These are phyloP conservation scores for Clonostachys byssicola DNA, from an alignment of 2,329 filamentous ascomycete species.

Conservation along the genomic window DNA sequence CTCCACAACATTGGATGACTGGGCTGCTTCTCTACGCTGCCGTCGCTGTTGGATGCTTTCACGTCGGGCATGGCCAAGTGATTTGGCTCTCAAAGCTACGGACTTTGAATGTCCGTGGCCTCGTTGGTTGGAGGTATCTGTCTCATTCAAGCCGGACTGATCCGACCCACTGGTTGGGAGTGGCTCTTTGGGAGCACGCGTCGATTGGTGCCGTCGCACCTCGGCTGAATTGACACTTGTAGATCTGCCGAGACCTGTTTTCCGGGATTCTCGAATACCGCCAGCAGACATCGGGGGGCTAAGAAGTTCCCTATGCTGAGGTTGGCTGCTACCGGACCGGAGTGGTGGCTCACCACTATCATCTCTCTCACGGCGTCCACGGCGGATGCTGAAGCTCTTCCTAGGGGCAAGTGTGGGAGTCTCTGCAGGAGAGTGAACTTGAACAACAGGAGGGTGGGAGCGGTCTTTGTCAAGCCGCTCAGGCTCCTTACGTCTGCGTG, in stretches of 20 bases:
- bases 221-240: constrained; percentile 91
- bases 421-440: constrained; percentile 75
- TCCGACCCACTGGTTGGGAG: constrained; percentile 78
- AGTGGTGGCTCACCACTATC: constrained; percentile 40
- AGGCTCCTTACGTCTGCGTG: constrained; percentile 67
- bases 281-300: constrained; percentile 66
- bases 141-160: constrained; percentile 56
- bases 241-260: constrained; percentile 70
- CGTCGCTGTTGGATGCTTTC: constrained; percentile 91
- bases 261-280: constrained; percentile 49
- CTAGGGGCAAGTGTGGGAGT: constrained; percentile 55
- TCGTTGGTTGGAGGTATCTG: constrained; percentile 43
- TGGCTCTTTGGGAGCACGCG: constrained; percentile 54
- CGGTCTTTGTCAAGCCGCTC: constrained; percentile 59
- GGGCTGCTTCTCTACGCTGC: constrained; percentile 65
- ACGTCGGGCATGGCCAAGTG: constrained; percentile 80
- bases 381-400: constrained; percentile 84
- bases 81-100: constrained; percentile 73
- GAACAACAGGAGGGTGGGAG: constrained; percentile 68
- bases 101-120: constrained; percentile 48
- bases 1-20: constrained; percentile 78
- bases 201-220: constrained; percentile 58
- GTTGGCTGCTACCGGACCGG: constrained; percentile 58
- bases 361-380: constrained; percentile 52
- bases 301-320: constrained; percentile 74